Evolutionary conservation across 768 basidiomycete species (phyloP).

Genomic region (Leccinum olivaceopallidum): DNA sequence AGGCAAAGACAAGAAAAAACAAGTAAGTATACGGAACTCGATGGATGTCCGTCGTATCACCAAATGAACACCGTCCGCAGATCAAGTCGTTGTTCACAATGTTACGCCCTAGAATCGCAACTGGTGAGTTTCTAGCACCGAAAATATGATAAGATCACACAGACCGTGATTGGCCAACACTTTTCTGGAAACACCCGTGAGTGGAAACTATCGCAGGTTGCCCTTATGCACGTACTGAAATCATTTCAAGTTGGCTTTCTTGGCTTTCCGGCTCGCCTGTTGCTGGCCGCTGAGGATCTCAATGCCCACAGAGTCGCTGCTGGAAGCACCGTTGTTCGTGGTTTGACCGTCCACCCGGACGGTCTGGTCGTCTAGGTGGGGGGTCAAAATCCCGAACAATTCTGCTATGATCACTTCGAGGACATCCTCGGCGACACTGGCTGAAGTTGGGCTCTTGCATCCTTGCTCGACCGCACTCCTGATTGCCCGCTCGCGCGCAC

Average conservation of each 20-base stretch:
- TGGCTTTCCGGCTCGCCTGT: background rate
- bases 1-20: background rate
- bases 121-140: background rate
- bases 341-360: slow-evolving; percentile 11
- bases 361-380: slow-evolving; percentile 1
- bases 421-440: slow-evolving; percentile 27
- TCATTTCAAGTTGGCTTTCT: background rate
- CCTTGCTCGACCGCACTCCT: slow-evolving; percentile 34
- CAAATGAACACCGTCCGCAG: background rate
- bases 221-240: background rate
- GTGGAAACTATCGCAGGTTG: background rate
- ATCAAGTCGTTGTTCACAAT: background rate
- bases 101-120: background rate
- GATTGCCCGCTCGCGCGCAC: slow-evolving; percentile 48
- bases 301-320: background rate
- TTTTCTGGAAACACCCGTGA: slow-evolving; percentile 6
- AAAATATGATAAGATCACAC: background rate
- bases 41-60: background rate
- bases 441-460: slow-evolving; percentile 27
- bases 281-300: background rate
- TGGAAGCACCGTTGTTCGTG: background rate
- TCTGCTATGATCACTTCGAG: slow-evolving; percentile 32
- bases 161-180: background rate
- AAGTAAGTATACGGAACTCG: too few relatives aligned
- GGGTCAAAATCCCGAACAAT: slow-evolving; percentile 31